Evolutionary conservation across 2,329 filamentous ascomycete species (phyloP).

Genomic region (Fusarium sacchari): DNA sequence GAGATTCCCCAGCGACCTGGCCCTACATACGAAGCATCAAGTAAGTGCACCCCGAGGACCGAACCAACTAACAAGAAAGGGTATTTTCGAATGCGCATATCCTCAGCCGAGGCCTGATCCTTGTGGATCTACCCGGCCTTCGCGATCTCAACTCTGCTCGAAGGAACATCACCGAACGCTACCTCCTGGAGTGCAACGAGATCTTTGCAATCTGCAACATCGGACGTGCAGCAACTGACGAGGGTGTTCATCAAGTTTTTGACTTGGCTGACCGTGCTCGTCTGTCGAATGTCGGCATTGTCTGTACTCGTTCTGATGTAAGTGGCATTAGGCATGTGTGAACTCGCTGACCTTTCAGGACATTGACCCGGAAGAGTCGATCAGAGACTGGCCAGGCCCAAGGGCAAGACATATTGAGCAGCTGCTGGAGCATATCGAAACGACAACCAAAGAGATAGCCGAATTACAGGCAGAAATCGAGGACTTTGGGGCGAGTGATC

Average conservation of each 20-base stretch:
- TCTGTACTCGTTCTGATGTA: slow-evolving; percentile 57
- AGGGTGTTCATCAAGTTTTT: slow-evolving; percentile 53
- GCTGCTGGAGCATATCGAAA: slow-evolving; percentile 23
- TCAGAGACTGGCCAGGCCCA: slow-evolving; percentile 45
- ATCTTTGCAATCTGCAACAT: slow-evolving; percentile 58
- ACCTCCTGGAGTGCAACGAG: slow-evolving; percentile 57
- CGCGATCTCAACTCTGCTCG: slow-evolving; percentile 59
- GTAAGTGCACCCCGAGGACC: slow-evolving; percentile 39
- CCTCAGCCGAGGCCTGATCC: slow-evolving; percentile 57
- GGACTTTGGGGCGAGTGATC: slow-evolving; percentile 3
- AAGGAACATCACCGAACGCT: slow-evolving; percentile 55
- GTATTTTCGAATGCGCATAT: slow-evolving; percentile 58
- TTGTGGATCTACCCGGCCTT: slow-evolving; percentile 59
- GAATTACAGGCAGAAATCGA: slow-evolving; percentile 22
- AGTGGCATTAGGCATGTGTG: background rate
- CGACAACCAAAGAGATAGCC: background rate
- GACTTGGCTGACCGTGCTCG: slow-evolving; percentile 51
- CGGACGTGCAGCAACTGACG: slow-evolving; percentile 54
- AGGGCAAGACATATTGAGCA: slow-evolving; percentile 28
- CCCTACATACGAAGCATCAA: slow-evolving; percentile 57
- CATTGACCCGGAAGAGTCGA: slow-evolving; percentile 47
- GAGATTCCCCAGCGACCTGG: slow-evolving; percentile 48
- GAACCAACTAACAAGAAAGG: slow-evolving; percentile 43
- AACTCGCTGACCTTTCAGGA: slow-evolving; percentile 29
- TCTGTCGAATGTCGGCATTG: slow-evolving; percentile 54